Evolutionary conservation across 2,329 filamentous ascomycete genomes (phyloP).

Genomic region (Pseudocercospora eumusae): DNA sequence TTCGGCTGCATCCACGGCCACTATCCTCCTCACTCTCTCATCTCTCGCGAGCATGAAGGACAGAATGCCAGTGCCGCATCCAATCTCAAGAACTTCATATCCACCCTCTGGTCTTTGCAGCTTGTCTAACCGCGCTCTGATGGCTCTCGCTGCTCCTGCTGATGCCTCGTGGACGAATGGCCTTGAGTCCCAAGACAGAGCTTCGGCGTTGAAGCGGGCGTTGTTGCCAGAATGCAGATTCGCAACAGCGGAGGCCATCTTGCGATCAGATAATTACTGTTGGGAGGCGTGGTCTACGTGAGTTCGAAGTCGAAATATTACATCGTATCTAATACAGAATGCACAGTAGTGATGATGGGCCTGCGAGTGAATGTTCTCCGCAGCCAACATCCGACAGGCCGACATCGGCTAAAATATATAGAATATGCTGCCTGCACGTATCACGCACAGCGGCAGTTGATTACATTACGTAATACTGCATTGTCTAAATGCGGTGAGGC

Average conservation of each 20-base stretch:
- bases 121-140: slow-evolving; percentile 15
- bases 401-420: no score
- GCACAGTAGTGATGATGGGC: not conserved
- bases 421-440: no score
- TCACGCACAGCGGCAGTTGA: not conserved
- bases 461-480: no score
- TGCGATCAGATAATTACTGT: not conserved
- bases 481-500: no score
- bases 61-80: slow-evolving; percentile 33
- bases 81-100: slow-evolving; percentile 32
- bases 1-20: slow-evolving; percentile 32
- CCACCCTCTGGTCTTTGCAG: slow-evolving; percentile 4
- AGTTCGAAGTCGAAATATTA: not conserved
- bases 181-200: slow-evolving; percentile 31
- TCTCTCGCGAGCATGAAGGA: slow-evolving; percentile 30
- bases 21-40: slow-evolving; percentile 22
- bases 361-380: not conserved
- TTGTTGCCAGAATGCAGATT: slow-evolving; percentile 27
- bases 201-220: slow-evolving; percentile 33
- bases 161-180: slow-evolving; percentile 33
- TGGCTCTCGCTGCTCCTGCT: slow-evolving; percentile 26
- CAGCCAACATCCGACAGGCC: not conserved
- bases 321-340: not conserved
- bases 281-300: not conserved
- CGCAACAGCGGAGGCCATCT: slow-evolving; percentile 33